These are phyloP conservation scores for Monilinia aucupariae DNA, from an alignment of 2,329 filamentous ascomycete species.

Conservation along the genomic window DNA sequence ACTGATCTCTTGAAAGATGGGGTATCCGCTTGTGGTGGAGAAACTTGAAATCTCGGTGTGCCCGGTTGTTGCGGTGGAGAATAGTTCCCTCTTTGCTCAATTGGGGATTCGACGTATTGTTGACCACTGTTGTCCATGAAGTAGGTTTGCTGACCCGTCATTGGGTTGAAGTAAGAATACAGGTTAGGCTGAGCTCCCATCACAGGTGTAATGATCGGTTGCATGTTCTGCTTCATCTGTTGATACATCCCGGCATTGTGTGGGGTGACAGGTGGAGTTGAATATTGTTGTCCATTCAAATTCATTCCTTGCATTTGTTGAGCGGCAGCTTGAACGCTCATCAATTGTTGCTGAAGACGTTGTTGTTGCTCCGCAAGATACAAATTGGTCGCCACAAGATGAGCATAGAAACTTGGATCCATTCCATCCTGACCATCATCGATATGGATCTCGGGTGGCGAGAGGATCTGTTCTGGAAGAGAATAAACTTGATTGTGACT, in stretches of 20 bases:
- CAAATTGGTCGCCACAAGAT: conserved; percentile 84
- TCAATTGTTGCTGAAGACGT: conserved; percentile 86
- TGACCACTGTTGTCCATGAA: conserved; percentile 49
- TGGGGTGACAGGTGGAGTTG: conserved; percentile 47
- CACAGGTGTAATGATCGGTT: conserved; percentile 43
- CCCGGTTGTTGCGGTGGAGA: conserved; percentile 49
- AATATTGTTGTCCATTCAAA: conserved; percentile 53
- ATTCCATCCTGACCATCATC: conserved; percentile 66
- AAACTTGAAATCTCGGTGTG: conserved; percentile 73
- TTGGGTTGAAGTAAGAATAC: conserved; percentile 77
- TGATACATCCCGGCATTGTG: conserved; percentile 50
- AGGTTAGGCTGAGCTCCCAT: conserved; percentile 68
- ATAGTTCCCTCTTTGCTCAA: conserved; percentile 35
- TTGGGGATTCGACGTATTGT: conserved; percentile 40
- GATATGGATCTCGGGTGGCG: conserved; percentile 74
- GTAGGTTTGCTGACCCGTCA: conserved; percentile 78
- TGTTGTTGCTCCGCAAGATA: conserved; percentile 94
- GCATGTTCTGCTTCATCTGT: conserved; percentile 35
- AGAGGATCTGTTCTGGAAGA: conserved; percentile 77
- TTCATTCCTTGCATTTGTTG: conserved; percentile 77
- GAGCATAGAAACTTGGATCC: conserved; percentile 81
- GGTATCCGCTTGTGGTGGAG: conserved; percentile 60
- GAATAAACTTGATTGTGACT: conserved; percentile 57
- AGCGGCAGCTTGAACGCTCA: conserved; percentile 74
- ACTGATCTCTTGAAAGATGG: conserved; percentile 54